phyloP scores from a whole-genome alignment of 495 filamentous ascomycete genomes.

The Cudoniella acicularis region DNA sequence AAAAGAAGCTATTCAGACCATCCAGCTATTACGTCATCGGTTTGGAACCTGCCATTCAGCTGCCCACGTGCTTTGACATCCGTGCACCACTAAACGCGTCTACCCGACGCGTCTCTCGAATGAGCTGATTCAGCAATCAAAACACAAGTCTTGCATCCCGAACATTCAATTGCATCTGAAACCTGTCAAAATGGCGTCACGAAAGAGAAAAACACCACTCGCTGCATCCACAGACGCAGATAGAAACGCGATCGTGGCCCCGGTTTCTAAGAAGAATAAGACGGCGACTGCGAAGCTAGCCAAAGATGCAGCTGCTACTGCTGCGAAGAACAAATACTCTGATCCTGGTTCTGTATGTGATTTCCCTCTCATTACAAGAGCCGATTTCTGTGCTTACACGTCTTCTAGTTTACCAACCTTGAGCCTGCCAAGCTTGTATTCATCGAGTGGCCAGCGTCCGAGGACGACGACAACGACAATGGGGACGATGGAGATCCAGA shows the following conservation, averaged over 20 bases:
- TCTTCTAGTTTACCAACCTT: slow-evolving; percentile 3
- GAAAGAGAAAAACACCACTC: slow-evolving; percentile 7
- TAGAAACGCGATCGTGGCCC: not conserved
- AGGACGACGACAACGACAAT: slow-evolving; percentile 2
- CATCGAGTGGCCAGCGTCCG: not conserved
- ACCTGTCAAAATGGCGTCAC: too few relatives aligned
- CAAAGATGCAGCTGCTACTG: not conserved
- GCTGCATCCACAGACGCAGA: not conserved
- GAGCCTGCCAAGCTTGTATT: slow-evolving; percentile 1
- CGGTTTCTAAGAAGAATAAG: not conserved
- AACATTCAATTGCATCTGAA: too few relatives aligned
- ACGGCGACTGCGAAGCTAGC: not conserved
- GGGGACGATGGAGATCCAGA: not conserved
- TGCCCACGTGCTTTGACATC: too few relatives aligned
- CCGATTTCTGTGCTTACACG: not conserved
- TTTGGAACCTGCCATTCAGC: too few relatives aligned
- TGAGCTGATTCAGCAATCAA: too few relatives aligned
- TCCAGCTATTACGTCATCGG: too few relatives aligned
- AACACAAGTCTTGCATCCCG: too few relatives aligned
- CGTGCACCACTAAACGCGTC: too few relatives aligned
- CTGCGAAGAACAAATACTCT: slow-evolving; percentile 3
- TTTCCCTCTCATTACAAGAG: not conserved
- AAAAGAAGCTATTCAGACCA: too few relatives aligned
- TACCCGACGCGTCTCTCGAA: too few relatives aligned
- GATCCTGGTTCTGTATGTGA: slow-evolving; percentile 4